phyloP scores from a whole-genome alignment of 345 rosid genomes.

The Eucalyptus leucophloia region DNA sequence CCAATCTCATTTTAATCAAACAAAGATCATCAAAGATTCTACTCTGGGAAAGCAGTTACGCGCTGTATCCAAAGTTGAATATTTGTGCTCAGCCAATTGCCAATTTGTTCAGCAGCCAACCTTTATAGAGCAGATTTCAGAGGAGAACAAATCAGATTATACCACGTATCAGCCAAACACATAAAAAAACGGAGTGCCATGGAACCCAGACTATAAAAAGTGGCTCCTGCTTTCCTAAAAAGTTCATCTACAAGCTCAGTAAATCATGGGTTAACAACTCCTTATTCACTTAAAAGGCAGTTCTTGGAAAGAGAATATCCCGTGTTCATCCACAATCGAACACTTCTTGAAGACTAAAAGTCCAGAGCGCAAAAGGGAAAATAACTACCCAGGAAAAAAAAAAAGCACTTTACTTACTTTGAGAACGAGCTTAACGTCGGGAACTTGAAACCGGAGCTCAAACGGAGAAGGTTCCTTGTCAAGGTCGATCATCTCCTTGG shows the following conservation, averaged over 20 bases:
- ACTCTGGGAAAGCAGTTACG: not conserved
- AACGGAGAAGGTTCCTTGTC: conserved; percentile 38
- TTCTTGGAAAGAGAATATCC: not conserved
- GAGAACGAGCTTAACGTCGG: conserved; percentile 39
- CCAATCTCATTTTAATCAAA: not conserved
- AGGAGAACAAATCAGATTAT: not conserved
- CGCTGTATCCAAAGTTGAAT: not conserved
- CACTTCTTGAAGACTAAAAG: not conserved
- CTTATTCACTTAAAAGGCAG: not conserved
- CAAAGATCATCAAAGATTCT: not conserved
- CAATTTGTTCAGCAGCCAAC: not conserved
- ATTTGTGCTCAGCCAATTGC: not conserved
- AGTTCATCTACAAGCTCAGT: not conserved
- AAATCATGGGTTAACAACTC: not conserved
- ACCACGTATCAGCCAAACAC: not conserved
- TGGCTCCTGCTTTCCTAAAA: not conserved
- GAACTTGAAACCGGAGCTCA: conserved; percentile 48
- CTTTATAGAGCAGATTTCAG: not conserved
- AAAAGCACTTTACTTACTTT: conserved; percentile 14
- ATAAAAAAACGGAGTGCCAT: not conserved
- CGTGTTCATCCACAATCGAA: not conserved
- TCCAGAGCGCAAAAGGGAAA: not conserved
- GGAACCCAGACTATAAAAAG: not conserved
- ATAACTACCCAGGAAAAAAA: not conserved
- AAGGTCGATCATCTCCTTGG: conserved; percentile 39